Evolutionary conservation across 164 flowering plant genomes (phyloP).

Genomic region (Berberis thunbergii): DNA sequence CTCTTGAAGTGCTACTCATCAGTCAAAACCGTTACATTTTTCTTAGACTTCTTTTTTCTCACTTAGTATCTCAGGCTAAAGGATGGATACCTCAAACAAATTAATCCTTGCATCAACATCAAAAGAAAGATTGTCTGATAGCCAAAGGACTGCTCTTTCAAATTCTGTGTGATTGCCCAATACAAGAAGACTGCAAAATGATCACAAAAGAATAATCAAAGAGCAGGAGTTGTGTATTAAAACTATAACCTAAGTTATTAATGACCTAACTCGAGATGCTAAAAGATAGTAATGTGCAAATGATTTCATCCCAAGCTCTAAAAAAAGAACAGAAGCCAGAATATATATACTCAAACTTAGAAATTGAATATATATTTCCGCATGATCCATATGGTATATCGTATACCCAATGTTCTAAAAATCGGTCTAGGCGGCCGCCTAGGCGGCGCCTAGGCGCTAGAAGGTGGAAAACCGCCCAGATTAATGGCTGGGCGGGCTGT

Average conservation of each 20-base stretch:
- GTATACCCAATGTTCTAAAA: too few relatives aligned
- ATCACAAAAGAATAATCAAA: constrained; percentile 2
- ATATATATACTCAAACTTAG: too few relatives aligned
- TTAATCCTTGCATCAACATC: not conserved
- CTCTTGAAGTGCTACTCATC: not conserved
- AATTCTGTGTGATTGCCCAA: constrained; percentile 89
- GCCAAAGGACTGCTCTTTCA: constrained; percentile 85
- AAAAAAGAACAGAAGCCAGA: too few relatives aligned
- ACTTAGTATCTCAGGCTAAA: too few relatives aligned
- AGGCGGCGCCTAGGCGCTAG: too few relatives aligned
- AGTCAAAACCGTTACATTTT: not conserved
- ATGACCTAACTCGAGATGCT: not conserved
- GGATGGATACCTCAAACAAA: not conserved
- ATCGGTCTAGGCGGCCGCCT: too few relatives aligned
- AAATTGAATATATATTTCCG: too few relatives aligned
- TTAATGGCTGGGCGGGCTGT: too few relatives aligned
- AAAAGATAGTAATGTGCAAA: too few relatives aligned
- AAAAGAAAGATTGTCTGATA: constrained; percentile 66
- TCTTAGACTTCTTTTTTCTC: not conserved
- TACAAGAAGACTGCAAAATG: constrained; percentile 58
- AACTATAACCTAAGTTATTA: not conserved
- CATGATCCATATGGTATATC: too few relatives aligned
- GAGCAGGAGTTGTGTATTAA: constrained; percentile 9
- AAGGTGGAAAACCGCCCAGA: too few relatives aligned
- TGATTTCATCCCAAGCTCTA: too few relatives aligned